Percentiles rank a stretch among this genome's conserved stretches.
Evolutionary conservation across 1,284 basidiomycete species (phyloP).

Genomic region (Coniferiporia weirii): DNA sequence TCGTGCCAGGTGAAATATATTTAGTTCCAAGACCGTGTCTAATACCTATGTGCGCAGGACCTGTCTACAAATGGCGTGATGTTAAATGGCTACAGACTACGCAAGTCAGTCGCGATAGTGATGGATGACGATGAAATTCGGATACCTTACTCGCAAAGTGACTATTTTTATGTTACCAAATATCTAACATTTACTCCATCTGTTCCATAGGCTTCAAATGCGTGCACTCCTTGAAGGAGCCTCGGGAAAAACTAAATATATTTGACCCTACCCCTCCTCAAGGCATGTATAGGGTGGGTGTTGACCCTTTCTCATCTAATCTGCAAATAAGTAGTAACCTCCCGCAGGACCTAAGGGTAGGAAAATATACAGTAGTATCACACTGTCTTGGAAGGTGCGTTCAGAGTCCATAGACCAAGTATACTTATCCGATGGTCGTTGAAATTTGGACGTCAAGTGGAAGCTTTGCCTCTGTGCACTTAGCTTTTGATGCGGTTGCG

Average conservation of each 20-base stretch:
- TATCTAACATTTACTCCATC: conserved; percentile 8
- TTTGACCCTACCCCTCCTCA: conserved; percentile 60
- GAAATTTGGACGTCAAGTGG: conserved; percentile 35
- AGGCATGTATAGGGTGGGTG: conserved; percentile 45
- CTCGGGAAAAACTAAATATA: conserved; percentile 44
- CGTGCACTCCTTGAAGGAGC: conserved; percentile 47
- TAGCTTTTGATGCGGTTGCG: conserved; percentile 60
- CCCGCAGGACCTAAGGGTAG: conserved; percentile 39
- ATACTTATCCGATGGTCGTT: neutral
- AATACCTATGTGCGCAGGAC: conserved; percentile 45
- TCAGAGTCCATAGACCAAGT: neutral
- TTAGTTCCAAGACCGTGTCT: neutral
- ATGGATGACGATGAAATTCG: conserved; percentile 69
- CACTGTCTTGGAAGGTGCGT: conserved; percentile 58
- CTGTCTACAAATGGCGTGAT: conserved; percentile 72
- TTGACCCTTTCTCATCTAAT: neutral
- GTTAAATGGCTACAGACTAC: conserved; percentile 64
- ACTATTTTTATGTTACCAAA: conserved; percentile 10
- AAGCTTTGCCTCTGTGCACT: conserved; percentile 75
- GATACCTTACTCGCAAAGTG: conserved; percentile 61
- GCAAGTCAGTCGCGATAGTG: conserved; percentile 58
- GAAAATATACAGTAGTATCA: conserved; percentile 61
- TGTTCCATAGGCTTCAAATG: conserved; percentile 58
- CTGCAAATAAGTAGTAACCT: neutral
- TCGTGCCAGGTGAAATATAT: conserved; percentile 57